These are phyloP conservation scores for Calocybe indica DNA, from an alignment of 768 basidiomycete genomes.

Conservation along the genomic window DNA sequence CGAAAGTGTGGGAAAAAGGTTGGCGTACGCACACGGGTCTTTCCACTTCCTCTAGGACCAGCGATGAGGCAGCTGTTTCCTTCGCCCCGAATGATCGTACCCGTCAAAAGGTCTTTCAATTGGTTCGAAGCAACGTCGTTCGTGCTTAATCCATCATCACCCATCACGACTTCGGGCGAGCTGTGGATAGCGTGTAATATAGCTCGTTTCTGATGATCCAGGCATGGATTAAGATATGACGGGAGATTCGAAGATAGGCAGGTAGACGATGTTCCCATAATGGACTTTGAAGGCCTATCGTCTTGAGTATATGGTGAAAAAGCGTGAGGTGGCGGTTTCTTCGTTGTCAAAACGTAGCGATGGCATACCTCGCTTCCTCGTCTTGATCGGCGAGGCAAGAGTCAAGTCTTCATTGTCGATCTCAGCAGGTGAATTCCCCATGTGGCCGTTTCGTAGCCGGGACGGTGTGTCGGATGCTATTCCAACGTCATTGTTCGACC, in stretches of 20 bases:
- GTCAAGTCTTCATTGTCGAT: too few species aligned
- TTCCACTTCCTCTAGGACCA: constrained; percentile 84
- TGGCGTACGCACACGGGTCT: constrained; percentile 55
- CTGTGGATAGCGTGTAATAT: constrained; percentile 28
- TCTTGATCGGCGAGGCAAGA: too few species aligned
- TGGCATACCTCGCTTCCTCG: too few species aligned
- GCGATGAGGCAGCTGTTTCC: constrained; percentile 90
- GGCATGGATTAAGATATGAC: constrained; percentile 33
- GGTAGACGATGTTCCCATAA: constrained; percentile 7
- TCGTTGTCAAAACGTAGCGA: too few species aligned
- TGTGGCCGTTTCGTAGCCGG: too few species aligned
- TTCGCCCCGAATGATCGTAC: constrained; percentile 76
- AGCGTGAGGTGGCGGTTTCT: neutral
- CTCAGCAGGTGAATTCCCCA: too few species aligned
- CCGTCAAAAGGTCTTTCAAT: constrained; percentile 57
- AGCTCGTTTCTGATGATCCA: constrained; percentile 53
- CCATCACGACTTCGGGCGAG: constrained; percentile 15
- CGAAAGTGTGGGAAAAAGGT: neutral
- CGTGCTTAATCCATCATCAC: constrained; percentile 31
- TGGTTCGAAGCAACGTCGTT: constrained; percentile 52
- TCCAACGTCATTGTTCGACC: too few species aligned
- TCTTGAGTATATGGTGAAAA: neutral
- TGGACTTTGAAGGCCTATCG: constrained; percentile 7
- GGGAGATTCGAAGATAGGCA: constrained; percentile 27
- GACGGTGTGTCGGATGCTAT: too few species aligned